Percentiles rank a stretch among this genome's conserved stretches.
Evolutionary conservation across 2,329 filamentous ascomycete genomes (phyloP).

Genomic region (Fusarium luffae): DNA sequence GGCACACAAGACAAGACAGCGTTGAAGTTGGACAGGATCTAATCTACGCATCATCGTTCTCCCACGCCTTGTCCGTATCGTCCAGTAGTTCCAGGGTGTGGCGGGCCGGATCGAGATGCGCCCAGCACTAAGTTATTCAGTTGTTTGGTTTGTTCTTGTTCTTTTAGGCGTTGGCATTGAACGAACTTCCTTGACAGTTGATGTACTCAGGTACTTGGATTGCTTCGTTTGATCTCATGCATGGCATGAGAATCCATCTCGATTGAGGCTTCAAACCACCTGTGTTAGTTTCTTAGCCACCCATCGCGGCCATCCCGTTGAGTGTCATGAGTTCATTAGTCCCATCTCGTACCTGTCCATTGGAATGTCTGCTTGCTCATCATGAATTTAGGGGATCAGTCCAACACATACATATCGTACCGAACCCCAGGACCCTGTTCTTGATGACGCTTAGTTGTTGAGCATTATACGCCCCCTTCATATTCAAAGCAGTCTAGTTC

Average conservation of each 20-base stretch:
- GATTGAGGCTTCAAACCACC: background rate
- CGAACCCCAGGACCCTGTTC: conserved; percentile 7
- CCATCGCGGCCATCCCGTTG: background rate
- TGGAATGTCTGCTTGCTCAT: conserved; percentile 10
- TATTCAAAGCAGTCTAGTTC: conserved; percentile 6
- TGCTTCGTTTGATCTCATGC: background rate
- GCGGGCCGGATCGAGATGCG: conserved; percentile 41
- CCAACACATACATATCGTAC: background rate
- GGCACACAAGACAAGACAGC: background rate
- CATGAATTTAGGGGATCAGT: conserved; percentile 1
- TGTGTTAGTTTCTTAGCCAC: conserved; percentile 10
- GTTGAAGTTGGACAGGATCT: conserved; percentile 20
- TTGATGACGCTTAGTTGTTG: conserved; percentile 26
- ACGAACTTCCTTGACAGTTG: background rate
- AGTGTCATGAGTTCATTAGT: background rate
- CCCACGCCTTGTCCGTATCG: conserved; percentile 19
- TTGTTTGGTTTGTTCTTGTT: background rate
- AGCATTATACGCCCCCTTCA: background rate
- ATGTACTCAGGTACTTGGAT: background rate
- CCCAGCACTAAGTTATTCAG: background rate
- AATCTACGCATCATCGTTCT: conserved; percentile 40
- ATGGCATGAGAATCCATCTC: conserved; percentile 7
- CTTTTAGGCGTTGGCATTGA: background rate
- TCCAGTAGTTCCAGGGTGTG: conserved; percentile 32
- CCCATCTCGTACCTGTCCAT: background rate